Evolutionary conservation across 805 yeast species (phyloP), one percentile per base, ranked within the genome.

Genomic region (Ogataea pini): DNA sequence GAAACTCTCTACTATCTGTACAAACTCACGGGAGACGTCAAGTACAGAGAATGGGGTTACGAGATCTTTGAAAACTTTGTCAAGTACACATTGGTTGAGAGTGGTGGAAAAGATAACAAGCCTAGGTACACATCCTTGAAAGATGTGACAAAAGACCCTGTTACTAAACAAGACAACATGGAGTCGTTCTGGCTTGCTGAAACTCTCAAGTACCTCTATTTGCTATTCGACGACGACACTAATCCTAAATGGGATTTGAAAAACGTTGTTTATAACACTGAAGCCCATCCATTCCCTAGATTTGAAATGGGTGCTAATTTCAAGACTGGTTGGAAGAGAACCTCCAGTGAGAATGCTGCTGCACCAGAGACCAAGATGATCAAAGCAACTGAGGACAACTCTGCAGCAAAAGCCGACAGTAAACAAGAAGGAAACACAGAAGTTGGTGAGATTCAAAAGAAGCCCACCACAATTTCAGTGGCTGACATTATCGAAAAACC

Each of bases 171-270:
- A 46, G 94, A 91, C 66, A 88, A 87, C 61, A 79, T 87, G 80
- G 97, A 90, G 68, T 85, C 95, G 17, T 89, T 89, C 73, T 91
- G 97, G 97, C 74, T 88, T 43, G 91, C 96, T 2, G 97, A 91
- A 65, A 91, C 97, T 3, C 76, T 91, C 63, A 91, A 91, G 67
- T 91, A 90, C 67, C 72, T 90, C 34, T 88, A 88, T 60, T 68
- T 89, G 48, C 70, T 89, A 53, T 89, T 89, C 68, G 94, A 87
- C 55, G 86, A 82, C 50, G 82, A 81, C 57, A 47, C 57, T 10
- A 74, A 75, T 14, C 72, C 77, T 52, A 75, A 80, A 47, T 68
- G 86, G 54, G 89, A 91, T 25, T 70, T 90, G 56, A 79, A 79
- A 40, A 69, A 82, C 49, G 77, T 83, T 46, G 89, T 91, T 5